Conservation (phyloP, 1,139 yeast genomes). For the Suhomyces panamericanus region DNA sequence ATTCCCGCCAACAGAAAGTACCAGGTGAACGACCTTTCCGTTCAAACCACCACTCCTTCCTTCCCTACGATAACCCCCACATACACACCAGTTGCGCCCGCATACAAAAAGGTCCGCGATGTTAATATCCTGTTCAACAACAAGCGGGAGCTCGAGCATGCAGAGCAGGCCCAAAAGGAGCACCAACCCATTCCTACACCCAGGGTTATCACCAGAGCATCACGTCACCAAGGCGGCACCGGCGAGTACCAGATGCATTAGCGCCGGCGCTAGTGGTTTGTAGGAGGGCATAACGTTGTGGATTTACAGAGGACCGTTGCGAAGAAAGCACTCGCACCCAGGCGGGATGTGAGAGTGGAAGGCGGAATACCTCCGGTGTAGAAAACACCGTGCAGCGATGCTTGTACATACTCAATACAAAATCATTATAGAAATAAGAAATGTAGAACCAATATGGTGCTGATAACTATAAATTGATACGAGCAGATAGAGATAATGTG, state of each 20-base stretch:
- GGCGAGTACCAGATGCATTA: slow-evolving; percentile 10
- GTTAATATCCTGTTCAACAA: slow-evolving; percentile 20
- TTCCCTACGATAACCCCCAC: slow-evolving; percentile 23
- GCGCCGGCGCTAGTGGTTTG: slow-evolving; percentile 8
- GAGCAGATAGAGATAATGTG: too few species aligned
- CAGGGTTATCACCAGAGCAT: slow-evolving; percentile 3
- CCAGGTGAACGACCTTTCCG: slow-evolving; percentile 15
- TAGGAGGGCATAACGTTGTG: not conserved
- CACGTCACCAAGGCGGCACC: slow-evolving; percentile 5
- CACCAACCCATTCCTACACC: not conserved
- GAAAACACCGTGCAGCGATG: too few species aligned
- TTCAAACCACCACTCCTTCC: slow-evolving; percentile 13
- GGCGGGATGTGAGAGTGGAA: too few species aligned
- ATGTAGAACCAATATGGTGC: too few species aligned
- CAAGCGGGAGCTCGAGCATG: slow-evolving; percentile 16
- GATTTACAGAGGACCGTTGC: not conserved
- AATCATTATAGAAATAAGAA: too few species aligned
- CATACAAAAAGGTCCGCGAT: slow-evolving; percentile 11
- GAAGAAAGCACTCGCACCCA: too few species aligned
- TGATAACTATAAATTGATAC: too few species aligned
- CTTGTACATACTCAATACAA: too few species aligned
- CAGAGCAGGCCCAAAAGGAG: slow-evolving; percentile 6
- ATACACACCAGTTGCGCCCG: slow-evolving; percentile 20
- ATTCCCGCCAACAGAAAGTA: slow-evolving; percentile 28
- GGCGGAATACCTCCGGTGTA: too few species aligned